Base-by-base conservation (phyloP, 2,329 filamentous ascomycete genomes). In the Trichophyton simii region DNA sequence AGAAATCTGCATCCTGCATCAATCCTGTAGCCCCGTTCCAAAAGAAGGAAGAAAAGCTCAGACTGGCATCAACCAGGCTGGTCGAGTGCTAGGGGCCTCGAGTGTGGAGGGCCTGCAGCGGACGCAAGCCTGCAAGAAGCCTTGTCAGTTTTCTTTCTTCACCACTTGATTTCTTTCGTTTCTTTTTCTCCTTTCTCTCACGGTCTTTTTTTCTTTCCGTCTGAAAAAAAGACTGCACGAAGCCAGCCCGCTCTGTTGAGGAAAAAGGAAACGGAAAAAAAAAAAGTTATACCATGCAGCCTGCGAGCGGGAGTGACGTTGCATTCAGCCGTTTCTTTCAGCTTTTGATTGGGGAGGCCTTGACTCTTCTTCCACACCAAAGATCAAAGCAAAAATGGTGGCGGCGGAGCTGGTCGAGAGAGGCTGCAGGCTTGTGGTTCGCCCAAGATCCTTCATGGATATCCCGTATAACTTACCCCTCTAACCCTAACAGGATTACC, bases 301-400 rank as follows among this genome's bases (percentile, higher is more conserved):
- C 52, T 7, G 28, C 3, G 28, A 36, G 52, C 25, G 52, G 31
- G 52, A 55, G 52, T 55, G 52, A 55, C 52, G 52, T 55, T 55
- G 52, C 52, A 55, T 55, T 20, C 52, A 52, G 46, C 46, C 20
- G 31, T 55, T 55, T 55, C 52, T 55, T 55, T 55, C 52, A 55
- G 28, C 52, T 20, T 31, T 8, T 55, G 25, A 55, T 36, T 55
- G 52, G 52, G n/a, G 34, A 55, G 34, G 18, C 52, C 25, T 55
- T 18, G 22, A 31, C 11, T 15, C 25, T 36, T 20, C n/a, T 36
- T 20, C n/a, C 52, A n/a, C 28, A 11, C 6, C 46, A 52, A 28
- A 52, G 22, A 25, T 28, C 52, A n/a, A n/a, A 55, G 52, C 28
- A 34, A 55, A 52, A 36, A 55, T 34, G 25, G 52, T 15, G 15